phyloP scores from a whole-genome alignment of 495 filamentous ascomycete genomes.

The Emericellopsis terricola region DNA sequence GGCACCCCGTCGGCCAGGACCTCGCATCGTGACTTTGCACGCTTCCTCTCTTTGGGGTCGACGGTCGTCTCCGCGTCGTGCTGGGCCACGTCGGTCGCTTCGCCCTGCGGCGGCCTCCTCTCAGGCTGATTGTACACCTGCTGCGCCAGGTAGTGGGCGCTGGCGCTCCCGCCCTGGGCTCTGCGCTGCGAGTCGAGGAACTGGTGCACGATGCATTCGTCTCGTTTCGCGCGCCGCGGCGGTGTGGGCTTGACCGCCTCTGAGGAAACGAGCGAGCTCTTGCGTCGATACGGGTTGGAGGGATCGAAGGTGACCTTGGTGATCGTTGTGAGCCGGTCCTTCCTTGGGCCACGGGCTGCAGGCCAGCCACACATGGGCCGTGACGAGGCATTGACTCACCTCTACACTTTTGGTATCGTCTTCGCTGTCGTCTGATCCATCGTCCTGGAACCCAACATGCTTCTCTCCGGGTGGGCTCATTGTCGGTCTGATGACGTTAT shows the following conservation, averaged over 20 bases:
- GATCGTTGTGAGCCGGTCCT: too few relatives aligned
- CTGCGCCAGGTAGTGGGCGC: conserved; percentile 5
- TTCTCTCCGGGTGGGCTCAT: conserved; percentile 4
- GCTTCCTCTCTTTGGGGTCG: conserved; percentile 13
- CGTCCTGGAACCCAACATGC: conserved; percentile 8
- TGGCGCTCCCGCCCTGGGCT: too few relatives aligned
- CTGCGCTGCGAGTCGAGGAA: conserved; percentile 42
- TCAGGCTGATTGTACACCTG: conserved; percentile 2
- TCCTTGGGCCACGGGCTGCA: too few relatives aligned
- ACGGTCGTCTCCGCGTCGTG: conserved; percentile 9
- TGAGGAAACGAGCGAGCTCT: conserved; percentile 61
- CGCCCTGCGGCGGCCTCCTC: not conserved
- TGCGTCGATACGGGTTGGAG: conserved; percentile 57
- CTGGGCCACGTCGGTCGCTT: conserved; percentile 11
- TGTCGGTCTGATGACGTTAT: too few relatives aligned
- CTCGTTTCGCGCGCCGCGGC: conserved; percentile 23
- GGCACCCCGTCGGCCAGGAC: conserved; percentile 8
- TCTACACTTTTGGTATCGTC: conserved; percentile 24
- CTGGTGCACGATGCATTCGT: conserved; percentile 70
- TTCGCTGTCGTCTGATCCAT: conserved; percentile 17
- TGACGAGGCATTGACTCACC: conserved; percentile 9
- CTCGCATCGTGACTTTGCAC: not conserved
- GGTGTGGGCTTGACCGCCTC: conserved; percentile 26
- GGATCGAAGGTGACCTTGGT: conserved; percentile 56
- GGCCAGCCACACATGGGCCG: too few relatives aligned